Base-by-base conservation (phyloP, 1,284 basidiomycete genomes). In the Cutaneotrichosporon sp. region DNA sequence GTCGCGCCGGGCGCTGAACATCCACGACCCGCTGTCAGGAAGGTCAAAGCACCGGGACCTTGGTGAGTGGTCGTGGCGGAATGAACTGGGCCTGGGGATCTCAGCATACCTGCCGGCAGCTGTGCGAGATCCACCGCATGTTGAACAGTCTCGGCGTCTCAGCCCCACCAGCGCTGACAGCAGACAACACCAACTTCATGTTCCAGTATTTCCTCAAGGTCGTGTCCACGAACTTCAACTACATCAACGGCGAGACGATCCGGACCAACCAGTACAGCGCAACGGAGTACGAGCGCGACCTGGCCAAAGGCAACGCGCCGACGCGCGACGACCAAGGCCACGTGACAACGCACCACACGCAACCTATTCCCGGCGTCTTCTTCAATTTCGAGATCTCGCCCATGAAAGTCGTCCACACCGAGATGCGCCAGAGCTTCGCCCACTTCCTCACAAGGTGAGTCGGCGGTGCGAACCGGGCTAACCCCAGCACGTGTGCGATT, bases 321-420 rank as follows among this genome's bases (percentile, higher is more conserved):
- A 64, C 63, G n/a, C 81, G 84, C 59, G 83, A 84, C 48, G 76
- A 79, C 12, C 81, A 86, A 51, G 88, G 89, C 19, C 80, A 70
- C 53, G 72, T 78, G 57, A 81, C 92, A 24, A 84, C 85, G 51
- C 94, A 97, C 70, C 86, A 87, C 49, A 80, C 83, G 52, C 77
- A 78, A 38, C 93, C 93, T 33, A 76, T 88, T 41, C 89, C 90
- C 50, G 87, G 88, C 38, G 85, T 86, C 17, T 96, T 91, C 79
- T 87, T 96, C 83, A 97, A 93, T 78, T 94, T 87, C 72, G 96
- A 99, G 71, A 97, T 98, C 68, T 94, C 90, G n/a, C 93, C 92
- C 2, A 90, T 97, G 68, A 84, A 89, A 51, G 86, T 97, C 43
- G 85, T 91, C 20, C 90, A 96, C 68, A 81, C 82, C n/a, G 92